Percentiles rank a stretch among this genome's conserved stretches.
phyloP scores from a whole-genome alignment of 1,284 basidiomycete genomes.

The Trichosporon asahii region DNA sequence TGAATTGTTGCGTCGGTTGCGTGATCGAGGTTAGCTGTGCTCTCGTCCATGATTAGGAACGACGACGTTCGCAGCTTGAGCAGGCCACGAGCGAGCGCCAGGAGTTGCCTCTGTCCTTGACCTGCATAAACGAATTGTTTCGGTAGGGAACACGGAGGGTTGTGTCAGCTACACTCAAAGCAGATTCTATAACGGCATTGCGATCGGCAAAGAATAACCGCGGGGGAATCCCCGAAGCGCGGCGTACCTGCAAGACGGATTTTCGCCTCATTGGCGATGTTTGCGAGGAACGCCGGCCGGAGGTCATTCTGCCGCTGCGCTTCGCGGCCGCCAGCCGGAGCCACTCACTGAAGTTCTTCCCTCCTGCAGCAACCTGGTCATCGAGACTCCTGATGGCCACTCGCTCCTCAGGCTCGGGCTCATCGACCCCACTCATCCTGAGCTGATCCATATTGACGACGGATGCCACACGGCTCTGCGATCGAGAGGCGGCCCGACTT shows the following conservation, averaged over 20 bases:
- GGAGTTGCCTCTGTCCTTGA: slow-evolving; percentile 58
- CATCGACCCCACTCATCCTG: slow-evolving; percentile 17
- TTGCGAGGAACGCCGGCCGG: not conserved
- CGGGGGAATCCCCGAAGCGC: not conserved
- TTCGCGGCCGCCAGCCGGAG: not conserved
- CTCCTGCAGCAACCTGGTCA: slow-evolving; percentile 55
- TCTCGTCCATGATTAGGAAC: slow-evolving; percentile 59
- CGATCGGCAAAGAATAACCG: not conserved
- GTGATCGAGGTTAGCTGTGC: slow-evolving; percentile 55
- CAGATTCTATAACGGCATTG: slow-evolving; percentile 6
- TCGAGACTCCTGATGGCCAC: slow-evolving; percentile 55
- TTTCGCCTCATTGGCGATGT: not conserved
- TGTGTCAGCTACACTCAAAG: not conserved
- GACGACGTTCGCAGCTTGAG: slow-evolving; percentile 54
- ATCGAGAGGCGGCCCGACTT: slow-evolving; percentile 1
- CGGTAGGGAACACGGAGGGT: not conserved
- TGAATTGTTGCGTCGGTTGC: slow-evolving; percentile 55
- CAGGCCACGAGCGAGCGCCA: slow-evolving; percentile 58
- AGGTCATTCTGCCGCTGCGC: not conserved
- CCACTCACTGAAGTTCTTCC: slow-evolving; percentile 46
- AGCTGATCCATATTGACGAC: not conserved
- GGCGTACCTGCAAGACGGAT: not conserved
- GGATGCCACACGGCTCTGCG: slow-evolving; percentile 5
- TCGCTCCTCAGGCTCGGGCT: slow-evolving; percentile 40
- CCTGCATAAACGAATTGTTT: slow-evolving; percentile 38